phyloP scores from a whole-genome alignment of 495 filamentous ascomycete species.

The Chaetomium cochliodes region DNA sequence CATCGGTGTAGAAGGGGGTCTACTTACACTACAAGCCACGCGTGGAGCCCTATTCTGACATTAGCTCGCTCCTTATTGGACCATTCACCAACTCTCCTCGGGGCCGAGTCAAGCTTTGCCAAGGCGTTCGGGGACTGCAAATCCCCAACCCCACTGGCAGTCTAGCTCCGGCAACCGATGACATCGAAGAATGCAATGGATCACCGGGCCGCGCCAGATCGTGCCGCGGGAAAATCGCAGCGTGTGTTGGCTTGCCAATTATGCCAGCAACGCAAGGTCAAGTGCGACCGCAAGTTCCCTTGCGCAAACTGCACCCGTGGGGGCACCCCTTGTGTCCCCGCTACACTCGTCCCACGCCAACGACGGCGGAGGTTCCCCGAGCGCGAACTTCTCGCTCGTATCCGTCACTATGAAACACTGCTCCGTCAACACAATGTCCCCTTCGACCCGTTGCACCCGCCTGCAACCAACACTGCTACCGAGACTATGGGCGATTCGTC shows the following conservation, averaged over 20 bases:
- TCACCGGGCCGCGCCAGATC: neutral
- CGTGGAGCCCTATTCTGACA: no score
- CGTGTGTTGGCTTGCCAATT: slow-evolving; percentile 56
- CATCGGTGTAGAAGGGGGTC: no score
- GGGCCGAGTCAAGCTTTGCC: slow-evolving; percentile 7
- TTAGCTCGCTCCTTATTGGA: neutral
- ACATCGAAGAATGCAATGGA: neutral
- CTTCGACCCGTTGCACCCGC: slow-evolving; percentile 52
- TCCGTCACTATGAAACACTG: slow-evolving; percentile 53
- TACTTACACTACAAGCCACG: no score
- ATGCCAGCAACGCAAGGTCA: slow-evolving; percentile 60
- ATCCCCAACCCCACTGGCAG: neutral
- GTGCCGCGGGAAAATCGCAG: neutral
- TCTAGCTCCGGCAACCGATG: no score
- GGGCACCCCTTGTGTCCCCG: slow-evolving; percentile 49
- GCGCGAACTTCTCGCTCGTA: slow-evolving; percentile 53
- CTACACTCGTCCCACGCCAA: slow-evolving; percentile 41
- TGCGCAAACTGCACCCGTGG: slow-evolving; percentile 52
- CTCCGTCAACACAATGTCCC: slow-evolving; percentile 51
- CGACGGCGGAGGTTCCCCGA: slow-evolving; percentile 55
- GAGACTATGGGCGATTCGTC: neutral
- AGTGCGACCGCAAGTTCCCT: slow-evolving; percentile 56
- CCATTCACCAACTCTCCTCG: neutral
- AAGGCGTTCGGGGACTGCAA: neutral
- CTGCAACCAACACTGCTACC: neutral